phyloP scores from a whole-genome alignment of 2,329 filamentous ascomycete species.

The Curvularia spicifera region DNA sequence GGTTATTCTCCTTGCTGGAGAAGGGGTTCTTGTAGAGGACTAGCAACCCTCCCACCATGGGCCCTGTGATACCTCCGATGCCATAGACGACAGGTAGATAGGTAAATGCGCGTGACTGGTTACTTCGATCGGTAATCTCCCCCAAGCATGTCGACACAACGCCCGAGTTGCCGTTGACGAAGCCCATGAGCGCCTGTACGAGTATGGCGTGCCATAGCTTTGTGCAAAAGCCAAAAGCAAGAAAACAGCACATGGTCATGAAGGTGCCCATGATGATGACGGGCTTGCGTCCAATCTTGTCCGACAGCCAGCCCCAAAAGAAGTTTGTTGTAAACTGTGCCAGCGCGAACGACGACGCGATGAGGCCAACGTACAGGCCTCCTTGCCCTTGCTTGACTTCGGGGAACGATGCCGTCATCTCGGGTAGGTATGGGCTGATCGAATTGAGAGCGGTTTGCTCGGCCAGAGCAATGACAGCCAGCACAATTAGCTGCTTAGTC shows the following conservation, averaged over 20 bases:
- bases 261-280: constrained; percentile 82
- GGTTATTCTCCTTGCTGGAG: constrained; percentile 57
- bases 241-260: constrained; percentile 81
- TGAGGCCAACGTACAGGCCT: constrained; percentile 86
- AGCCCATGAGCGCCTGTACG: constrained; percentile 87
- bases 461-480: constrained; percentile 86
- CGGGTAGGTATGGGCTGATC: constrained; percentile 91
- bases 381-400: constrained; percentile 74
- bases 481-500: constrained; percentile 77
- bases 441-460: constrained; percentile 98
- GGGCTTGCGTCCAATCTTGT: constrained; percentile 79
- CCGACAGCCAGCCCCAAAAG: constrained; percentile 85
- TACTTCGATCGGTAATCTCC: constrained; percentile 92
- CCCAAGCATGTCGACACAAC: constrained; percentile 92
- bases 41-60: constrained; percentile 85
- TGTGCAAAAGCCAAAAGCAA: constrained; percentile 84
- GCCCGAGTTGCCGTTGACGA: constrained; percentile 93
- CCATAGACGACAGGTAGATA: constrained; percentile 97
- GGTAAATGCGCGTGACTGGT: constrained; percentile 91
- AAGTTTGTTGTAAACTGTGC: constrained; percentile 94
- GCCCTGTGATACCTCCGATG: constrained; percentile 89
- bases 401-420: constrained; percentile 87
- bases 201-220: constrained; percentile 83
- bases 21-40: constrained; percentile 69
- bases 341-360: constrained; percentile 89